Percentiles rank a stretch among this genome's conserved stretches.
Conservation (phyloP, 768 basidiomycete species). For the Tulasnella sp. region DNA sequence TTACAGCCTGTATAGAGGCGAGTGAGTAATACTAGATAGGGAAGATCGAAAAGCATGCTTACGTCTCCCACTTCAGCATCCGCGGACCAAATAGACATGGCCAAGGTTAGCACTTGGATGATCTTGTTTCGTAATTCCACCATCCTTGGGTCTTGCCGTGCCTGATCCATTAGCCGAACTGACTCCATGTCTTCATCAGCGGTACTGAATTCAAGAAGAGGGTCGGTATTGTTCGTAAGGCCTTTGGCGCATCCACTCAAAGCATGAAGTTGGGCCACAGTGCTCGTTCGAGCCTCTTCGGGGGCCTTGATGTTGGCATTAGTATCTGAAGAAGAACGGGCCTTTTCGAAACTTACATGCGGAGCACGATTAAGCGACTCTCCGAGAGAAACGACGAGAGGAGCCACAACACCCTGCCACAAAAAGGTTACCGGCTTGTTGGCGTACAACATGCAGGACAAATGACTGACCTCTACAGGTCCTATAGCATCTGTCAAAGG, state of each 20-base stretch:
- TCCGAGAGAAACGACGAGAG: conserved; percentile 66
- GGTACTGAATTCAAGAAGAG: conserved; percentile 39
- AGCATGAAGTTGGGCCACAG: conserved; percentile 71
- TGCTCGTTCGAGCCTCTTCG: conserved; percentile 62
- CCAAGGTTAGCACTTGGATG: conserved; percentile 52
- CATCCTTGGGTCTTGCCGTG: conserved; percentile 61
- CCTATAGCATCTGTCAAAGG: conserved; percentile 72
- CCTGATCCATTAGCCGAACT: conserved; percentile 51
- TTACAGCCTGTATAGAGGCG: conserved; percentile 53
- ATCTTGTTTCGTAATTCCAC: conserved; percentile 63
- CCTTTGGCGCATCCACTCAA: conserved; percentile 84
- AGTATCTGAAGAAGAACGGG: neutral
- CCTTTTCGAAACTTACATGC: conserved; percentile 41
- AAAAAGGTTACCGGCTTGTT: conserved; percentile 6
- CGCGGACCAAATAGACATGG: conserved; percentile 70
- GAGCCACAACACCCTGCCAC: conserved; percentile 63
- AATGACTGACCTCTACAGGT: conserved; percentile 59
- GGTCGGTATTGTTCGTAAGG: conserved; percentile 71
- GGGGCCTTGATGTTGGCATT: conserved; percentile 48
- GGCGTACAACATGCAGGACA: neutral
- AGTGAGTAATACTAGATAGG: neutral
- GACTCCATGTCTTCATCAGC: conserved; percentile 43
- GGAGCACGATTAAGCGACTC: conserved; percentile 54
- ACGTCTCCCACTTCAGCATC: conserved; percentile 76
- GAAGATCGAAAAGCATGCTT: conserved; percentile 35